phyloP scores from a whole-genome alignment of 805 yeast species.

The Naumovozyma dairenensis region DNA sequence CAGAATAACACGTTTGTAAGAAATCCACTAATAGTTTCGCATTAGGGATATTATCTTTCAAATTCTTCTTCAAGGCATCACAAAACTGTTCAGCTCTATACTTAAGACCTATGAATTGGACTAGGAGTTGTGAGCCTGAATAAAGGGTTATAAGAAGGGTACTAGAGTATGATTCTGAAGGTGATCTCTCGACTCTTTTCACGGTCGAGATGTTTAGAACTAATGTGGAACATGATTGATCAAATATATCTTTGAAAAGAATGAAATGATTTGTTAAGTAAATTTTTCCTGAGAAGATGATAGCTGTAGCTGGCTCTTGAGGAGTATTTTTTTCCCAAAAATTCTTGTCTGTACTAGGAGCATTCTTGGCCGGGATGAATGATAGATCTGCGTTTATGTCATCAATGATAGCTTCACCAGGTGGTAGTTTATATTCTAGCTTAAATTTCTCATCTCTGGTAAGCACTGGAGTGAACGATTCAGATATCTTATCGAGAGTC shows the following conservation, averaged over 20 bases:
- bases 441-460: slow-evolving; percentile 65
- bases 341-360: slow-evolving; percentile 11
- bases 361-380: slow-evolving; percentile 16
- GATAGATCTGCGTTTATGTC: slow-evolving; percentile 60
- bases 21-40: slow-evolving; percentile 57
- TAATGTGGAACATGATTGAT: slow-evolving; percentile 57
- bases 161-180: slow-evolving; percentile 64
- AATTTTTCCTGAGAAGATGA: slow-evolving; percentile 51
- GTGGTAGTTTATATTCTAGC: slow-evolving; percentile 60
- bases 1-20: slow-evolving; percentile 70
- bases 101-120: slow-evolving; percentile 71
- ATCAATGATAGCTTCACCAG: slow-evolving; percentile 52
- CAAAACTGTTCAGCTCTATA: slow-evolving; percentile 78
- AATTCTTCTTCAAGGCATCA: slow-evolving; percentile 46
- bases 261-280: slow-evolving; percentile 66
- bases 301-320: slow-evolving; percentile 19
- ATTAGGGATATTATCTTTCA: slow-evolving; percentile 53
- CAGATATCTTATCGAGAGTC: slow-evolving; percentile 35
- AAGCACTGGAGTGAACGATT: slow-evolving; percentile 31
- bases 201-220: slow-evolving; percentile 66
- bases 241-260: slow-evolving; percentile 63
- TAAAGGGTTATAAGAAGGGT: slow-evolving; percentile 66
- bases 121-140: slow-evolving; percentile 49
- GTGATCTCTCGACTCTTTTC: slow-evolving; percentile 77
- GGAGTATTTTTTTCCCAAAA: neutral